A percentile compares a stretch with the other conserved stretches of the same genome.
These are phyloP conservation scores for Murraya koenigii DNA, from an alignment of 345 rosid species.

Conservation along the genomic window DNA sequence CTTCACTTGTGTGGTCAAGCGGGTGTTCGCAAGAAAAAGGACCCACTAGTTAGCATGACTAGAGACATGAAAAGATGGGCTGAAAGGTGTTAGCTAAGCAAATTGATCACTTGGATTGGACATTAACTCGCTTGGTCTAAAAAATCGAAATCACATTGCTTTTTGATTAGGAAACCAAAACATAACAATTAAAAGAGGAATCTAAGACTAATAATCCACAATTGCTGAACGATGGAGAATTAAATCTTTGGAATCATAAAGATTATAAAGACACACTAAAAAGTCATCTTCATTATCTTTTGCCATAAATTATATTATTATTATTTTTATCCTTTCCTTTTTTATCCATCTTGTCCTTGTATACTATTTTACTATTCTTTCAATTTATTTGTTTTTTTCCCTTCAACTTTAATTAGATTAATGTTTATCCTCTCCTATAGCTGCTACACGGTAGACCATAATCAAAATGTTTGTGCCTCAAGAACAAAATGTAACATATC, in stretches of 20 bases:
- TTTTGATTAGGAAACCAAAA: constrained; percentile 8
- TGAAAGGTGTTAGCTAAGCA: constrained; percentile 48
- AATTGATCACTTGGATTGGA: constrained; percentile 31
- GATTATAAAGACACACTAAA: constrained; percentile 10
- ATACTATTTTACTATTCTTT: neutral
- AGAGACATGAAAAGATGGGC: constrained; percentile 61
- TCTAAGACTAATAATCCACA: constrained; percentile 18
- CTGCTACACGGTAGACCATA: constrained; percentile 33
- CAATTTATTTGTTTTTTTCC: neutral
- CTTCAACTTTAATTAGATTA: constrained; percentile 15
- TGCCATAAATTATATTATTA: neutral
- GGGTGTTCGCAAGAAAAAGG: constrained; percentile 34
- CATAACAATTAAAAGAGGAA: constrained; percentile 7
- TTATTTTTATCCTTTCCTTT: constrained; percentile 10
- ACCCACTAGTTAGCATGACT: constrained; percentile 32
- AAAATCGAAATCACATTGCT: constrained; percentile 5
- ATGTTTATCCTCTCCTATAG: constrained; percentile 29
- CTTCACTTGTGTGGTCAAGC: constrained; percentile 52
- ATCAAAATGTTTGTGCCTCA: constrained; percentile 33
- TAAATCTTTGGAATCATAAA: constrained; percentile 8
- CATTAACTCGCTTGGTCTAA: constrained; percentile 27
- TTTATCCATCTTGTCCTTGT: constrained; percentile 35
- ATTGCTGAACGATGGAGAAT: constrained; percentile 22
- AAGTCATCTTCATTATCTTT: constrained; percentile 10
- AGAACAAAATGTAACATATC: constrained; percentile 27